Conservation (phyloP, 2,329 filamentous ascomycete genomes). For the Phaeoacremonium minimum region DNA sequence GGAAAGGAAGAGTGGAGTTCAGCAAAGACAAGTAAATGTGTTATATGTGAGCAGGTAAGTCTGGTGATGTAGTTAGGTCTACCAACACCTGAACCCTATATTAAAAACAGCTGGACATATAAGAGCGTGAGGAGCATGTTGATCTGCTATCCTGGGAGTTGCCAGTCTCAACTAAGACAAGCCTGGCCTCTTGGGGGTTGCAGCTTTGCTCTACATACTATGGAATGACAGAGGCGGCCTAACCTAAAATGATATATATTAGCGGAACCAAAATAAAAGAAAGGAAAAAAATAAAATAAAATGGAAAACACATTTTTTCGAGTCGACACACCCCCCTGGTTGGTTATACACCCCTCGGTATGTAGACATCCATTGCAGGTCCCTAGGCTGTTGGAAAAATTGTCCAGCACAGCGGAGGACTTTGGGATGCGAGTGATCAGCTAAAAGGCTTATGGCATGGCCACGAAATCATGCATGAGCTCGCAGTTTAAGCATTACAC, state of each 20-base stretch:
- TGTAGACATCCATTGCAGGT: too few species aligned
- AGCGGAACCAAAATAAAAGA: conserved; percentile 10
- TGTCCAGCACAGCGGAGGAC: conserved; percentile 13
- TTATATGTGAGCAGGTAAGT: conserved; percentile 6
- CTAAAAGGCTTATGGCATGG: conserved; percentile 25
- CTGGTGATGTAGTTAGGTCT: conserved; percentile 11
- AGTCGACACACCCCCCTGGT: too few species aligned
- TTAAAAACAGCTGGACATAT: conserved; percentile 5
- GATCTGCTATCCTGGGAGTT: conserved; percentile 8
- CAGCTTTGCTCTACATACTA: too few species aligned
- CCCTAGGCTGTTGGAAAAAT: conserved; percentile 4
- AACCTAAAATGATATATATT: too few species aligned
- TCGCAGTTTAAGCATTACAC: conserved; percentile 24
- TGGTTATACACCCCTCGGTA: too few species aligned
- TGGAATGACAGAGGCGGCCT: too few species aligned
- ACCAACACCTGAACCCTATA: conserved; percentile 8
- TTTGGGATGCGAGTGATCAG: conserved; percentile 30
- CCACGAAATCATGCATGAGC: conserved; percentile 43
- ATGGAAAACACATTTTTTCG: too few species aligned
- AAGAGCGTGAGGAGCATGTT: conserved; percentile 1
- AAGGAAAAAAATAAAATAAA: conserved; percentile 8
- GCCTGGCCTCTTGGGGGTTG: too few species aligned
- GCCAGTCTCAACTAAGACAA: too few species aligned
- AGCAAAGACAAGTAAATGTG: not conserved
- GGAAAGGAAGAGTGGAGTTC: not conserved